Percentiles rank a stretch among this genome's conserved stretches.
Evolutionary conservation across 805 yeast species (phyloP).

Genomic region (Kuraishia cidri): DNA sequence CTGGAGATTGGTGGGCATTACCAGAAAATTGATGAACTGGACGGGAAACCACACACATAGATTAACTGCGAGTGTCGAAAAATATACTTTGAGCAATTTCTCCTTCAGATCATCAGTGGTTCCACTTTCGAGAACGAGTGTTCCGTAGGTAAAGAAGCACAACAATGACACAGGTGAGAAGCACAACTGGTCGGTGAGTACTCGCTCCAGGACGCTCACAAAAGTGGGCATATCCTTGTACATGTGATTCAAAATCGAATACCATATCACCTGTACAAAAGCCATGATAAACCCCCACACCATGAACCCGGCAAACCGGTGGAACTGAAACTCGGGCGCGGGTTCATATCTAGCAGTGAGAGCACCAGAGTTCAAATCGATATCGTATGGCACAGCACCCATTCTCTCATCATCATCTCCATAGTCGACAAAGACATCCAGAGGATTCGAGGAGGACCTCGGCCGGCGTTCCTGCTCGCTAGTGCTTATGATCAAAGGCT

Average conservation of each 20-base stretch:
- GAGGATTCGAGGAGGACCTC: constrained; percentile 7
- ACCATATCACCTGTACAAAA: constrained; percentile 85
- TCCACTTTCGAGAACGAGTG: constrained; percentile 72
- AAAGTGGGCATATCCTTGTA: constrained; percentile 78
- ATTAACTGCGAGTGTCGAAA: constrained; percentile 59
- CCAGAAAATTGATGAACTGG: constrained; percentile 64
- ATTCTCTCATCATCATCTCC: constrained; percentile 11
- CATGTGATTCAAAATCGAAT: constrained; percentile 65
- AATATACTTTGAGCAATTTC: constrained; percentile 59
- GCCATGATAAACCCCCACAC: constrained; percentile 84
- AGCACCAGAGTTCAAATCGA: not conserved
- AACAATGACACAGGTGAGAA: constrained; percentile 83
- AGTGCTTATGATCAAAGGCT: not conserved
- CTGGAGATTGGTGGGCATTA: constrained; percentile 66
- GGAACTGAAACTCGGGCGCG: constrained; percentile 41
- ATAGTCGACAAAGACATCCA: constrained; percentile 22
- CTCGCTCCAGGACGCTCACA: constrained; percentile 79
- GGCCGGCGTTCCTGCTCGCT: not conserved
- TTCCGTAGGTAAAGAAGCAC: constrained; percentile 77
- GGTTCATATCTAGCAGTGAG: not conserved
- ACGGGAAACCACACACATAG: constrained; percentile 79
- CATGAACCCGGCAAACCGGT: constrained; percentile 70
- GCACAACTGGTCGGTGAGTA: constrained; percentile 80
- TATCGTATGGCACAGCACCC: not conserved
- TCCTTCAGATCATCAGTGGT: constrained; percentile 50